Percentiles rank a stretch among this genome's conserved stretches.
phyloP scores from a whole-genome alignment of 1,139 yeast genomes.

The Saccharomyces hybrid region DNA sequence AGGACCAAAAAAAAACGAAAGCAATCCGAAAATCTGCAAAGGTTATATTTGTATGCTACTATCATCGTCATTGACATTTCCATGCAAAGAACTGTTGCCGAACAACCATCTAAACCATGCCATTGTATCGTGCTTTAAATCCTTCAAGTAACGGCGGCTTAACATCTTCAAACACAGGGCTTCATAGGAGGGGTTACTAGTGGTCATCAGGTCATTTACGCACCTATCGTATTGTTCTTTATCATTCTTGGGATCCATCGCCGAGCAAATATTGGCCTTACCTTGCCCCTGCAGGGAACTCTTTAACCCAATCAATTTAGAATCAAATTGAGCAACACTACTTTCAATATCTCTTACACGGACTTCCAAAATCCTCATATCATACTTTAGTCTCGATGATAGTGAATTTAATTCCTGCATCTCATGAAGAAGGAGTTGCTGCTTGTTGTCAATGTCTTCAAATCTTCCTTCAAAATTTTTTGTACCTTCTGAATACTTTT shows the following conservation, averaged over 20 bases:
- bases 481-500: constrained; percentile 32
- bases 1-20: no score
- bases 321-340: constrained; percentile 47
- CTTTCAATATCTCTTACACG: constrained; percentile 80
- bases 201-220: constrained; percentile 9
- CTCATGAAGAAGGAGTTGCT: constrained; percentile 39
- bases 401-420: constrained; percentile 59
- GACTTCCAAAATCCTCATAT: constrained; percentile 61
- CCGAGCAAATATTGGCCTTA: constrained; percentile 10
- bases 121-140: constrained; percentile 11
- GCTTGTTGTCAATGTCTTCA: constrained; percentile 30
- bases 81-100: constrained; percentile 3
- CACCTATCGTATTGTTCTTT: constrained; percentile 18
- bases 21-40: not conserved
- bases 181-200: constrained; percentile 14
- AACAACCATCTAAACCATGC: constrained; percentile 18
- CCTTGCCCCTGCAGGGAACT: constrained; percentile 17
- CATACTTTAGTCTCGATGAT: constrained; percentile 74
- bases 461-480: constrained; percentile 34
- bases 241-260: constrained; percentile 14
- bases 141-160: constrained; percentile 10
- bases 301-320: constrained; percentile 37
- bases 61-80: not conserved
- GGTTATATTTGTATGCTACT: not conserved
- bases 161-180: constrained; percentile 16